Base-by-base conservation (phyloP, 768 basidiomycete species). In the Xerocomellus dryophilus region DNA sequence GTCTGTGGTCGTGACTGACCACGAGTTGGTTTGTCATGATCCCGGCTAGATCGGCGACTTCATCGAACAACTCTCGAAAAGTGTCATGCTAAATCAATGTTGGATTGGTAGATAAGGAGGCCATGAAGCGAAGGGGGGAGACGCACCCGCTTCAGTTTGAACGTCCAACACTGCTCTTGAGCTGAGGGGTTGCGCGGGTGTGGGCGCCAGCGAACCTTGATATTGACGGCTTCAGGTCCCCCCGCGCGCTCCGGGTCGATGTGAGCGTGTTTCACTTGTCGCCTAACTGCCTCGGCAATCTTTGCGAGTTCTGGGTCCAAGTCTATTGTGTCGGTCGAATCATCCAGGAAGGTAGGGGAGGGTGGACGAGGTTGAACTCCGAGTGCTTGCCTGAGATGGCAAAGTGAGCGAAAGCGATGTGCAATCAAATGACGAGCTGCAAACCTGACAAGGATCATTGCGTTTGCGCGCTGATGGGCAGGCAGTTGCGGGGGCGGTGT, bases 401-500 rank as follows among this genome's bases (percentile, higher is more conserved):
- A 34, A 15, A 32, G 39, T 60, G 32, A 63, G 51, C 40, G 29
- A 57, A 23, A n/a, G 20, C 6, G 31, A 35, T 6, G 42, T 25
- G 18, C 27, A 15, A 35, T 35, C 29, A 18, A 39, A 41, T 12
- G 40, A 61, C 14, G 35, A 42, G 25, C 7, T 23, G 57, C 74
- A 50, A 62, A 90, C 90, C 83, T 77, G 45, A 90, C 80, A 17
- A 88, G 68, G 34, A 79, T 73, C 38, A 78, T 79, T 14, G 86
- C 84, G 50, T 76, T 76, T 60, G 81, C 76, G 1, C 85, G 72
- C 51, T 83, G 78, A 29, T 81, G 73, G 10, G 69, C 63, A 3
- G 85, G 72, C 14, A 90, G 67, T 34, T 74, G 75, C 0, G 89
- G 90, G 5, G 89, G 89, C 2, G 90, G 89, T 0, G 89, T 92